phyloP scores from a whole-genome alignment of 2,329 filamentous ascomycete species.

The Juglanconis oblonga region DNA sequence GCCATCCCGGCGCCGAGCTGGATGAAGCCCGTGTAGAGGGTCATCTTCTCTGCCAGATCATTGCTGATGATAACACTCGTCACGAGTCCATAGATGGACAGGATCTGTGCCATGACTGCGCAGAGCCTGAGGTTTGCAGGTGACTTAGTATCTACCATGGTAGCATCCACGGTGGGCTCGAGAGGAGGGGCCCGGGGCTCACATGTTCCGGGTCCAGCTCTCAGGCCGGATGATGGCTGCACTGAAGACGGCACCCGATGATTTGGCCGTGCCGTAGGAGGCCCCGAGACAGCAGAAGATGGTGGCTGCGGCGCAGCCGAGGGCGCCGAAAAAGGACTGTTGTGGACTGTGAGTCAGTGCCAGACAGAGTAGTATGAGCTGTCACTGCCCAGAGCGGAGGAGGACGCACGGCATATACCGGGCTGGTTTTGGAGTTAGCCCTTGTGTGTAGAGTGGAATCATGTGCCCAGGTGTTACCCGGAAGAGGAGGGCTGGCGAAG shows the following conservation, averaged over 20 bases:
- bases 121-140: neutral
- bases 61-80: constrained; percentile 84
- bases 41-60: constrained; percentile 63
- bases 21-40: constrained; percentile 79
- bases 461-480: no score
- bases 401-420: neutral
- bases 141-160: neutral
- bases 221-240: constrained; percentile 98
- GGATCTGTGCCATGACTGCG: constrained; percentile 99
- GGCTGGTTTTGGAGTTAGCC: neutral
- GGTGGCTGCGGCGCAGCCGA: constrained; percentile 76
- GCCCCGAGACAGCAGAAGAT: constrained; percentile 62
- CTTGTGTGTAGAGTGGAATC: no score
- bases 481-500: no score
- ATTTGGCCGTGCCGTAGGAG: constrained; percentile 98
- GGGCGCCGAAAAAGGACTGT: constrained; percentile 87
- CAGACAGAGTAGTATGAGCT: no score
- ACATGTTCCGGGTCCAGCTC: constrained; percentile 7
- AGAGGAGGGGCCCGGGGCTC: neutral
- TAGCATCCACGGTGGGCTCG: neutral
- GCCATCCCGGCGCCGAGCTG: constrained; percentile 79
- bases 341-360: neutral
- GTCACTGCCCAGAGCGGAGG: neutral
- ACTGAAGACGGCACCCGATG: constrained; percentile 94
- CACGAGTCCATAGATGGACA: constrained; percentile 94